Evolutionary conservation across 345 rosid species (phyloP), one percentile per base, ranked within the genome.

Genomic region (Salix arbutifolia): DNA sequence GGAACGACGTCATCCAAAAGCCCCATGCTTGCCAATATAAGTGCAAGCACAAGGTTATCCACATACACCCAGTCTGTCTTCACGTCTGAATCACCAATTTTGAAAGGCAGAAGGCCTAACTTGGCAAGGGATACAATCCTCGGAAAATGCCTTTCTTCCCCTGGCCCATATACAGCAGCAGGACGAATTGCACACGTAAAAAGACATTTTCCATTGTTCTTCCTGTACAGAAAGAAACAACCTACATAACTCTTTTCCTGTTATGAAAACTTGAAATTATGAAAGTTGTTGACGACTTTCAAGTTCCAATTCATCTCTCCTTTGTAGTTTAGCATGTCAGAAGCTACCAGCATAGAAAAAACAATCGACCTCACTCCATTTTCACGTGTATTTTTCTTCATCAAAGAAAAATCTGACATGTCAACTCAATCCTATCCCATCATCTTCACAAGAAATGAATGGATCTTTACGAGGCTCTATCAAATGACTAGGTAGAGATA

Each of bases 91-190:
- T 82, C 88, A 78, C 99, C 97, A 52, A 88, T 84, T 78, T 61
- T 90, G 78, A 93, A 95, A 11, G 79, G 83, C 25, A 87, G 21
- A 74, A 95, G 83, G 56, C 97, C 97, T 64, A 90, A 33, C 87
- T 92, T 89, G 1, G 93, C 91, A 60, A 88, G 79, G 42, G 88
- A 87, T 71, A 95, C 73, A 58, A 95, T 90, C 85, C 99, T 89
- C 33, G 96, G 99, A 71, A 93, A 82, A 83, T 90, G 99, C 64
- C 99, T 86, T 75, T 92, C 97, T 87, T 95, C 97, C 3, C 99
- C 97, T 0, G 93, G 99, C 75, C 97, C 97, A 70, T 95, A 92
- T 46, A 95, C 89, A 69, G 99, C 97, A 68, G 99, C 97, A 58
- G 97, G 97, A 71, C 97, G 97, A 46, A 95, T 67, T 0, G 96